These are phyloP conservation scores for Colletotrichum sidae DNA, from an alignment of 2,329 filamentous ascomycete species.

Conservation along the genomic window DNA sequence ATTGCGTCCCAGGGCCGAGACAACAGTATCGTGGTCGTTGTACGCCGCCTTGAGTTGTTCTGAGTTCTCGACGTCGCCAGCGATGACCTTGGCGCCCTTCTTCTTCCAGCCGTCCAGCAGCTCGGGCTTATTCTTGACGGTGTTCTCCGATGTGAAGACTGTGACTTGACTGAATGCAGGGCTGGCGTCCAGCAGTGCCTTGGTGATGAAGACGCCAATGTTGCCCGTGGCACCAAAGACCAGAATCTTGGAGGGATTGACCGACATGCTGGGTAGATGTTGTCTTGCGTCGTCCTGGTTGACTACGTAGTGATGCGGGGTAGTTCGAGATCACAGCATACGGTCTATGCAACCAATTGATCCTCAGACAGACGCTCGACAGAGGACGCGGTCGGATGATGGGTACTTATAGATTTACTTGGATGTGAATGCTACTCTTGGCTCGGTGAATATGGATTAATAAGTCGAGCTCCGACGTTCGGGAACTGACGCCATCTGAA, in stretches of 20 bases:
- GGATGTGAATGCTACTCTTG: not conserved
- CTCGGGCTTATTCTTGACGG: conserved; percentile 38
- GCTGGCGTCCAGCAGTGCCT: conserved; percentile 49
- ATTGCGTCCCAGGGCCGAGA: conserved; percentile 73
- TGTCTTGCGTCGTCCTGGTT: not conserved
- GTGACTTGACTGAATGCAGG: conserved; percentile 48
- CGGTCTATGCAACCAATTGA: not conserved
- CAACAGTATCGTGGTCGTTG: conserved; percentile 71
- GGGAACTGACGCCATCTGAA: conserved; percentile 30
- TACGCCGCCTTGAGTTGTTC: conserved; percentile 65
- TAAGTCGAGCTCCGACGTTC: conserved; percentile 24
- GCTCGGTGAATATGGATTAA: conserved; percentile 21
- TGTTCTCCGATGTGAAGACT: conserved; percentile 45
- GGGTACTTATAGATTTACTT: conserved; percentile 23
- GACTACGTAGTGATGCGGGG: not conserved
- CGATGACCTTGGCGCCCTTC: conserved; percentile 41
- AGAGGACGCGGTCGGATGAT: not conserved
- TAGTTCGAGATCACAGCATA: not conserved
- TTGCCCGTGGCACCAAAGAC: conserved; percentile 54
- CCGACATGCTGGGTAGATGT: conserved; percentile 21
- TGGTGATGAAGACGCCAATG: conserved; percentile 55
- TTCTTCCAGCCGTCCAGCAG: conserved; percentile 40
- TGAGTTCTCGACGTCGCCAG: conserved; percentile 51
- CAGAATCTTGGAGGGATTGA: conserved; percentile 29
- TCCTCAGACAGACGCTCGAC: too few species aligned